Conservation (phyloP, 176 grass and related monocot genomes). For the Oryza officinalis region DNA sequence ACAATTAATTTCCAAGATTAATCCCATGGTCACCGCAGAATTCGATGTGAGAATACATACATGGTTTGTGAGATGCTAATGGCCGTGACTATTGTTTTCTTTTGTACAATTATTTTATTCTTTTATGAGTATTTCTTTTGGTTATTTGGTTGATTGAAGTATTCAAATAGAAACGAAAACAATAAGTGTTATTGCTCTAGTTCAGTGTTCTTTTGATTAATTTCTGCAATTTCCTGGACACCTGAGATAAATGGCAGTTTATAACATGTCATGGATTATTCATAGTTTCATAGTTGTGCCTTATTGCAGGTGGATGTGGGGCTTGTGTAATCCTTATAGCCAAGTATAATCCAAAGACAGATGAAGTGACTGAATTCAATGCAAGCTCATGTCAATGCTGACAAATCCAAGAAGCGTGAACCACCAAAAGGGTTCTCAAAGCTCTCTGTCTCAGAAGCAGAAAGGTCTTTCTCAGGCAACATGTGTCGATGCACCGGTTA, state of each 20-base stretch:
- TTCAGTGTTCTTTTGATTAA: conserved; percentile 1
- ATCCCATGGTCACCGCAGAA: too few relatives aligned
- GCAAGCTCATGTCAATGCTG: conserved; percentile 73
- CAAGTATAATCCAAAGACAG: conserved; percentile 57
- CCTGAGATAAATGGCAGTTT: neutral
- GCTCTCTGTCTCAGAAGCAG: conserved; percentile 55
- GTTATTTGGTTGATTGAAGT: neutral
- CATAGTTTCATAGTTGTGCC: neutral
- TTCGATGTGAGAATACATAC: neutral
- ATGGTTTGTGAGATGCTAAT: neutral
- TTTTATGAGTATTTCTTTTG: neutral
- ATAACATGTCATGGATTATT: neutral
- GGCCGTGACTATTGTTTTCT: neutral
- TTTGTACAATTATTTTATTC: neutral
- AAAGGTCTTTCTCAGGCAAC: conserved; percentile 71
- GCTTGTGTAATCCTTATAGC: conserved; percentile 75
- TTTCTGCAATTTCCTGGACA: neutral
- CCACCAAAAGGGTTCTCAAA: conserved; percentile 70
- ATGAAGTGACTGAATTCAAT: conserved; percentile 64
- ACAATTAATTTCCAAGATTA: too few relatives aligned
- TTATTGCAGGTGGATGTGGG: conserved; percentile 68
- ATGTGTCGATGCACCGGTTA: conserved; percentile 82
- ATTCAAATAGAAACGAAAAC: neutral
- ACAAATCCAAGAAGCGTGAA: conserved; percentile 62
- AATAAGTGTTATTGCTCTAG: neutral